Evolutionary conservation across 345 rosid genomes (phyloP).

Genomic region (Dipteronia sinensis): DNA sequence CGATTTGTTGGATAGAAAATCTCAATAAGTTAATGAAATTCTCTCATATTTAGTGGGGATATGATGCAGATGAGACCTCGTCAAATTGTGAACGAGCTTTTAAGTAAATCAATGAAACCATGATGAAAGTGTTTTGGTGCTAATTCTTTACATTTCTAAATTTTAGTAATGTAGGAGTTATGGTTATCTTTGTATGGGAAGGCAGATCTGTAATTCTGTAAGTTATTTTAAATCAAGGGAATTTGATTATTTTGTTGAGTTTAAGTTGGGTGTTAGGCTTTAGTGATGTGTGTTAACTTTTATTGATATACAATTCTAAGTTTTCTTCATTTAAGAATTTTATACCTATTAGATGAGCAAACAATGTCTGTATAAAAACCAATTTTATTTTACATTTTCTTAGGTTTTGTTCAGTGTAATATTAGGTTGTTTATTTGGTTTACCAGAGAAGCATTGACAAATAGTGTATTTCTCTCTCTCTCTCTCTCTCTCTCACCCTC

Average conservation of each 20-base stretch:
- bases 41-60: neutral
- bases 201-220: neutral
- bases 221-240: neutral
- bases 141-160: neutral
- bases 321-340: neutral
- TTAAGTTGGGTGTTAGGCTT: neutral
- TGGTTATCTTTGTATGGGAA: neutral
- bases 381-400: too few relatives aligned
- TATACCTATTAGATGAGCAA: neutral
- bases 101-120: neutral
- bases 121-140: neutral
- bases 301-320: too few relatives aligned
- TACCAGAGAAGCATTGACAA: neutral
- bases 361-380: neutral
- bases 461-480: too few relatives aligned
- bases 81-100: neutral
- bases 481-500: too few relatives aligned
- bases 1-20: neutral
- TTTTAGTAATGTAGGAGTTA: neutral
- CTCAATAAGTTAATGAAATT: neutral
- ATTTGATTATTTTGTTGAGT: neutral
- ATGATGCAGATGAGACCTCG: neutral
- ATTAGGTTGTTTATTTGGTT: too few relatives aligned
- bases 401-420: too few relatives aligned
- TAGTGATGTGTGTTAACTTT: neutral